A percentile compares a stretch with the other conserved stretches of the same genome.
Evolutionary conservation across 805 yeast species (phyloP).

Genomic region (Wickerhamomyces chaumierensis): DNA sequence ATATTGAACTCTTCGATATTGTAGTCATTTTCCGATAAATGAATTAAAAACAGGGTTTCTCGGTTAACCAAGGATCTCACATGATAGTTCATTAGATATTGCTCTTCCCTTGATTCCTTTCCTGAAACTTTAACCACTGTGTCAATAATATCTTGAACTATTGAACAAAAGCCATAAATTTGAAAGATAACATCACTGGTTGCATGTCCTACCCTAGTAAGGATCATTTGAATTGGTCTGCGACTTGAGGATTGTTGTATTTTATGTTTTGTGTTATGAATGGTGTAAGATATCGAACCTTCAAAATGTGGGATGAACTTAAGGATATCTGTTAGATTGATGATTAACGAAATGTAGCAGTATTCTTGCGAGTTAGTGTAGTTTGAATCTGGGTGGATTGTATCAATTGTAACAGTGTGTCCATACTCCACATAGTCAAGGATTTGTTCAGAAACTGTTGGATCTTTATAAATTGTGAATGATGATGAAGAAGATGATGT

Average conservation of each 20-base stretch:
- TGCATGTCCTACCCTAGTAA: not conserved
- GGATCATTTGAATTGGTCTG: not conserved
- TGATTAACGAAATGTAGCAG: too few species aligned
- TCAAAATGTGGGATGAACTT: not conserved
- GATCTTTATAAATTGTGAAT: not conserved
- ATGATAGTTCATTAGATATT: too few species aligned
- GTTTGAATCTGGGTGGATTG: too few species aligned
- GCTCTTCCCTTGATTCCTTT: not conserved
- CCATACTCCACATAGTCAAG: not conserved
- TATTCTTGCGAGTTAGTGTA: too few species aligned
- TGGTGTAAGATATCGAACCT: not conserved
- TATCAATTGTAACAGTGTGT: not conserved
- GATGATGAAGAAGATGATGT: not conserved
- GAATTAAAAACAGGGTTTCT: not conserved
- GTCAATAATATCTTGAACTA: too few species aligned
- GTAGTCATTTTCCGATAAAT: not conserved
- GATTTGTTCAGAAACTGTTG: not conserved
- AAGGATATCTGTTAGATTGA: not conserved
- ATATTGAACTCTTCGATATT: not conserved
- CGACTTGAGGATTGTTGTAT: too few species aligned
- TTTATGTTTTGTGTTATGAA: not conserved
- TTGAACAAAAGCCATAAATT: not conserved
- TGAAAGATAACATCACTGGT: not conserved
- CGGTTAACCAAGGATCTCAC: not conserved
- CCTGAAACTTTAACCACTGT: not conserved